Base-by-base conservation (phyloP, 805 yeast species). In the Saccharomycopsis babjevae region DNA sequence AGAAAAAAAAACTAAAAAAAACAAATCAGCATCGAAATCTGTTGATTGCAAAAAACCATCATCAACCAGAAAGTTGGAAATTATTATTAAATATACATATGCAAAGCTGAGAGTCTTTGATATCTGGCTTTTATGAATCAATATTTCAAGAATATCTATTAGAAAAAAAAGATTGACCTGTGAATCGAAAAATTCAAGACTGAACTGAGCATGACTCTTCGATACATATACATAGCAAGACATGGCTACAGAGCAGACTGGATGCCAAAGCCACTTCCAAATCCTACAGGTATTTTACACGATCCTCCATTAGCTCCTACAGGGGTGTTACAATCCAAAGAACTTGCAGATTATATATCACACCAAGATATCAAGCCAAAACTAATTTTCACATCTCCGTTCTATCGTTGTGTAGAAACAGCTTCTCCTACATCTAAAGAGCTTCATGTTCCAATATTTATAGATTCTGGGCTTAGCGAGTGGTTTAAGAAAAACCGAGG, bases 261-360 rank as follows among this genome's bases (percentile, higher is more conserved):
- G 30, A 76, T 80, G 5, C 73, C 74, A 1, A 80, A 79, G n/a
- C 88, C 86, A 65, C 86, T 88, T 0, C 82, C 86, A 2, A 81
- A 83, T 54, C 97, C 96, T 1, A 92, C 98, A 0, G 97, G 97
- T 0, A 83, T 91, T 20, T 92, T 86, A 62, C 85, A 91, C 60
- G 99, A 94, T 68, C 96, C 96, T 1, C 85, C 90, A 1, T 76
- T 94, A 64, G 94, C 97, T 0, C 83, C 83, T 1, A 96, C 89
- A 68, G 99, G 98, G 3, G 86, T 83, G 1, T 86, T 83, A 10
- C 98, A 94, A 73, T 96, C 98, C 0, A 76, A 79, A 40, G 94
- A 94, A 68, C 74, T 94, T 64, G 91, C 88, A 0, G 79, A 75
- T 32, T 86, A 78, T 68, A 68, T 92, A 18, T 46, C 52, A 1